A percentile compares a stretch with the other conserved stretches of the same genome.
These are phyloP conservation scores for Cystofilobasidium bisporidii DNA, from an alignment of 768 basidiomycete genomes.

Conservation along the genomic window DNA sequence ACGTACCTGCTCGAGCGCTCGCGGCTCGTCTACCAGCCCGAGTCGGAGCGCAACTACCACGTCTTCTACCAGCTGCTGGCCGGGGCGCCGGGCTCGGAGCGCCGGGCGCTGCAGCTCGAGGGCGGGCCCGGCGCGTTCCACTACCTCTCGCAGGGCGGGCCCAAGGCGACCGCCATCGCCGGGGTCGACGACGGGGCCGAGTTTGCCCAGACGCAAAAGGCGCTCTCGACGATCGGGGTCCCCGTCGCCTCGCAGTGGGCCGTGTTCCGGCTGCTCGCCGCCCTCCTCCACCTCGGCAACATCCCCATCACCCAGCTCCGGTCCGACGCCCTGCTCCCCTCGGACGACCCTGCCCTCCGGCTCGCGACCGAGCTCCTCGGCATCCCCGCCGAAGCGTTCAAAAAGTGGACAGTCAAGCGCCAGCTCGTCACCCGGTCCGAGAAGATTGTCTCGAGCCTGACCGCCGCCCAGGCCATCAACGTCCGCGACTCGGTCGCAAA, in stretches of 20 bases:
- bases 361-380: slow-evolving; percentile 84
- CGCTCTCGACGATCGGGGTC: slow-evolving; percentile 92
- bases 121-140: slow-evolving; percentile 75
- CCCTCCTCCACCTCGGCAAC: slow-evolving; percentile 94
- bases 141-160: slow-evolving; percentile 87
- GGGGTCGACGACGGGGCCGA: slow-evolving; percentile 96
- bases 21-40: slow-evolving; percentile 91
- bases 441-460: slow-evolving; percentile 84
- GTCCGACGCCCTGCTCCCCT: slow-evolving; percentile 72
- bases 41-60: slow-evolving; percentile 96
- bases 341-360: slow-evolving; percentile 66
- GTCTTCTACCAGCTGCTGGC: slow-evolving; percentile 99
- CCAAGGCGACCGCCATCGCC: slow-evolving; percentile 68
- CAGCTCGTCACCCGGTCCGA: slow-evolving; percentile 89
- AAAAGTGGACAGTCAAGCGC: slow-evolving; percentile 98
- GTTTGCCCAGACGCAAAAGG: slow-evolving; percentile 84
- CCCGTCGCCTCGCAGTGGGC: slow-evolving; percentile 93
- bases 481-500: slow-evolving; percentile 96
- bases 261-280: slow-evolving; percentile 85
- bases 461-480: slow-evolving; percentile 76
- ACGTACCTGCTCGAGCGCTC: slow-evolving; percentile 97
- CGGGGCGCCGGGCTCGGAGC: slow-evolving; percentile 87
- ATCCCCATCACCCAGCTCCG: slow-evolving; percentile 76
- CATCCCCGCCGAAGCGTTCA: slow-evolving; percentile 82
- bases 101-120: slow-evolving; percentile 86